Conservation (phyloP, 1,284 basidiomycete genomes). For the Kalmanozyma brasiliensis region DNA sequence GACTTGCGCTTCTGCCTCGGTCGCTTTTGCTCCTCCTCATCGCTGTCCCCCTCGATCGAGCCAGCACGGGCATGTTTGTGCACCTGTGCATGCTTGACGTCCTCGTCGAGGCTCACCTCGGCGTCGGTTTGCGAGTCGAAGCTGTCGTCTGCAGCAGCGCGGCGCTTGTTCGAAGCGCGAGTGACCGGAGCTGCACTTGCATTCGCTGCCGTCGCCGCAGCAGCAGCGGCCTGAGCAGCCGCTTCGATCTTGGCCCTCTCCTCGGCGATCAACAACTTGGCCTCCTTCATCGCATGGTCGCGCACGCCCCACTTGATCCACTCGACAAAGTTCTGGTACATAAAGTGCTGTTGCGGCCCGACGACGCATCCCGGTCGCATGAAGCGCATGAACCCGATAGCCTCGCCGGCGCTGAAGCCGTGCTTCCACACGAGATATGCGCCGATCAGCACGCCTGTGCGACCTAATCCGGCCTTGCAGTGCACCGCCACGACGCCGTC, state of each 20-base stretch:
- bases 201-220: slow-evolving; percentile 1
- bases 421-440: slow-evolving; percentile 99
- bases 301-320: slow-evolving; percentile 64
- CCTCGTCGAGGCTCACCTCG: slow-evolving; percentile 11
- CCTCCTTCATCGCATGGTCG: slow-evolving; percentile 42
- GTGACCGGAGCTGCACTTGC: background rate
- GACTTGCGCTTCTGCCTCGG: slow-evolving; percentile 29
- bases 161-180: slow-evolving; percentile 15
- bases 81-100: slow-evolving; percentile 13
- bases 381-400: slow-evolving; percentile 97
- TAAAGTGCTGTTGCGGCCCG: slow-evolving; percentile 83
- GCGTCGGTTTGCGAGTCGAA: slow-evolving; percentile 16
- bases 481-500: slow-evolving; percentile 82
- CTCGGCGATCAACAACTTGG: slow-evolving; percentile 19
- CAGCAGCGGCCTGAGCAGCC: slow-evolving; percentile 3
- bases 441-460: slow-evolving; percentile 88
- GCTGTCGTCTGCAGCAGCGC: slow-evolving; percentile 21
- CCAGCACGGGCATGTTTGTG: slow-evolving; percentile 10
- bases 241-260: slow-evolving; percentile 27
- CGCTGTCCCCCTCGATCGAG: slow-evolving; percentile 8
- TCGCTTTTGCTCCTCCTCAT: slow-evolving; percentile 8
- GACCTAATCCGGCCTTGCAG: slow-evolving; percentile 92
- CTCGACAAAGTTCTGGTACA: slow-evolving; percentile 78
- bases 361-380: slow-evolving; percentile 95
- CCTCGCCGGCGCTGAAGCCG: slow-evolving; percentile 97